Percentiles rank a stretch among this genome's conserved stretches.
These are phyloP conservation scores for Ceratorhiza oryzae-sativae DNA, from an alignment of 1,284 basidiomycete species.

Conservation along the genomic window DNA sequence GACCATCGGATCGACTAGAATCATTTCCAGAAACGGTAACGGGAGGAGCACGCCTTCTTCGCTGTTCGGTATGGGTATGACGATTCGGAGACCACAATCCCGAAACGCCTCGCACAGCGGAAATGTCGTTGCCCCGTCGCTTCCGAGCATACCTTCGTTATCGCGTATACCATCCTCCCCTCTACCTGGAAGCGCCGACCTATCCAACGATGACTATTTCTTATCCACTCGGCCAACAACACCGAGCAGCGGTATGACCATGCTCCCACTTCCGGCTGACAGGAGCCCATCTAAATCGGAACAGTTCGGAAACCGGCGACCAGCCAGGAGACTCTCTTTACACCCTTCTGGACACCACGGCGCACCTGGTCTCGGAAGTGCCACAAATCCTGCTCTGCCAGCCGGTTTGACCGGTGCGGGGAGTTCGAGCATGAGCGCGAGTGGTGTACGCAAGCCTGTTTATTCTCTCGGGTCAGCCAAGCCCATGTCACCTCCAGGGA, in stretches of 20 bases:
- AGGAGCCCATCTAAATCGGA: conserved; percentile 34
- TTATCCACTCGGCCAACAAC: conserved; percentile 7
- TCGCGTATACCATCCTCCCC: conserved; percentile 33
- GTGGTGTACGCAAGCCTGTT: conserved; percentile 7
- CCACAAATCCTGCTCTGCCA: conserved; percentile 15
- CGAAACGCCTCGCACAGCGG: conserved; percentile 24
- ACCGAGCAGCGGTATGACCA: conserved; percentile 7
- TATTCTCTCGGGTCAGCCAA: neutral
- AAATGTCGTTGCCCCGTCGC: neutral
- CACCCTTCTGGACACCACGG: conserved; percentile 13
- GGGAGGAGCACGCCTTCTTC: conserved; percentile 20
- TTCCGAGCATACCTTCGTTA: conserved; percentile 8
- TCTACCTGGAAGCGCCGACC: neutral
- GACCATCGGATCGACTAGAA: conserved; percentile 22
- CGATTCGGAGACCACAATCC: conserved; percentile 20
- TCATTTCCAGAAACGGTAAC: neutral
- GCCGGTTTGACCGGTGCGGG: neutral
- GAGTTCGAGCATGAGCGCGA: neutral
- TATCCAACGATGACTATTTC: neutral
- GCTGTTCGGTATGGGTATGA: conserved; percentile 12
- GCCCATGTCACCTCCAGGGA: neutral
- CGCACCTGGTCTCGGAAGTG: conserved; percentile 2
- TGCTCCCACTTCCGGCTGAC: conserved; percentile 5
- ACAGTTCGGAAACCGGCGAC: neutral
- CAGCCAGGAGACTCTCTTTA: conserved; percentile 13